A percentile compares a stretch with the other conserved stretches of the same genome.
Evolutionary conservation across 305 asterid genomes (phyloP).

Genomic region (Vinca major): DNA sequence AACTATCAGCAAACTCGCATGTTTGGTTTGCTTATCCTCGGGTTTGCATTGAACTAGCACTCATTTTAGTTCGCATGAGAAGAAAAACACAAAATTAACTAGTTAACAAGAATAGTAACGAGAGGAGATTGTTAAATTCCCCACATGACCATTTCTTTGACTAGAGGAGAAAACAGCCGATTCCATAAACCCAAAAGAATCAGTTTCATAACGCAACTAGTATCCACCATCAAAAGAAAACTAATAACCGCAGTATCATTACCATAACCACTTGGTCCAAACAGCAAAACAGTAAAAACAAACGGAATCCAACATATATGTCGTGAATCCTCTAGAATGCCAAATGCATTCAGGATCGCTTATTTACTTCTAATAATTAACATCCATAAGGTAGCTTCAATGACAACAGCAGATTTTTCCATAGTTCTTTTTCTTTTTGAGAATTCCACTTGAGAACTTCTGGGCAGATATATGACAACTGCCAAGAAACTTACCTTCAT

Average conservation of each 20-base stretch:
- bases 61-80: too few relatives aligned
- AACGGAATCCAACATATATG: neutral
- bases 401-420: conserved; percentile 8
- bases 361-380: conserved; percentile 26
- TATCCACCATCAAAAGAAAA: neutral
- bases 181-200: neutral
- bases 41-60: too few relatives aligned
- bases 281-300: neutral
- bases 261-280: neutral
- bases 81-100: too few relatives aligned
- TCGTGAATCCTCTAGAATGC: conserved; percentile 11
- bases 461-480: conserved; percentile 14
- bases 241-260: neutral
- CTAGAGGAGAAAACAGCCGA: too few relatives aligned
- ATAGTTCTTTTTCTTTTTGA: neutral
- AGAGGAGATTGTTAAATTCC: neutral
- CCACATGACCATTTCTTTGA: too few relatives aligned
- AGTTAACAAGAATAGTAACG: too few relatives aligned
- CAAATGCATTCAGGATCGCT: conserved; percentile 28
- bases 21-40: too few relatives aligned
- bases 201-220: neutral
- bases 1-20: too few relatives aligned
- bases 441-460: conserved; percentile 20
- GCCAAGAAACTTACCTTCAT: conserved; percentile 20
- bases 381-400: conserved; percentile 15